Evolutionary conservation across 345 rosid genomes (phyloP).

Genomic region (Eucalyptus viminalis): DNA sequence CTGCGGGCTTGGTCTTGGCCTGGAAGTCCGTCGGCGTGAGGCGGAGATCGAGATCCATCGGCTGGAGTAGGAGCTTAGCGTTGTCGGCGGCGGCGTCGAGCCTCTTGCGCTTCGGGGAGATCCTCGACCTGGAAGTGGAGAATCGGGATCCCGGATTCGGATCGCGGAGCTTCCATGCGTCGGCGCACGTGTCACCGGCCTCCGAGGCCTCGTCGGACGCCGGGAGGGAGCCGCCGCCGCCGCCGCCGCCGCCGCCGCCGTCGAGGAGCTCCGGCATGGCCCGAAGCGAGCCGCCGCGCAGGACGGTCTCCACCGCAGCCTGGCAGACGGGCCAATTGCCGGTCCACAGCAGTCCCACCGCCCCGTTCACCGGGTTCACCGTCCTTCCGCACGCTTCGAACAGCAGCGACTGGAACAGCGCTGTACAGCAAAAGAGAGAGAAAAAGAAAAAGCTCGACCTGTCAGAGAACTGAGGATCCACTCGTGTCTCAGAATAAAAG

Average conservation of each 20-base stretch:
- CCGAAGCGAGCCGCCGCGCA: conserved; percentile 62
- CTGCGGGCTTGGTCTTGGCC: background rate
- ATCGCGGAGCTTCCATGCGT: background rate
- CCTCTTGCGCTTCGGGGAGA: conserved; percentile 26
- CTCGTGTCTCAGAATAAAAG: background rate
- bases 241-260: conserved; percentile 24
- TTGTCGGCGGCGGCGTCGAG: conserved; percentile 6
- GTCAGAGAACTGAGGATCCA: background rate
- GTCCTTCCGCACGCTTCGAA: conserved; percentile 95
- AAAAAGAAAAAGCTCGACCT: background rate
- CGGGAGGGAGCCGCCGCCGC: conserved; percentile 25
- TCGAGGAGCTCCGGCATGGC: conserved; percentile 56
- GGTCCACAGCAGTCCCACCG: conserved; percentile 85
- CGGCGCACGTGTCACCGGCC: conserved; percentile 28
- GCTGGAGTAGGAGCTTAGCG: background rate
- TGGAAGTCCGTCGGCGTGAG: conserved; percentile 22
- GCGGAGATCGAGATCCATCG: conserved; percentile 62
- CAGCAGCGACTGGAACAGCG: conserved; percentile 74
- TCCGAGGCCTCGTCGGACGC: conserved; percentile 63
- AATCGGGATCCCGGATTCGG: conserved; percentile 38
- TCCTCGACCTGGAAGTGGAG: conserved; percentile 49
- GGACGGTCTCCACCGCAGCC: conserved; percentile 82
- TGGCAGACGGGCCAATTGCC: conserved; percentile 88
- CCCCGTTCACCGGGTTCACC: conserved; percentile 94
- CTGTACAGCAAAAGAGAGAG: conserved; percentile 6